Base-by-base conservation (phyloP, 2,329 filamentous ascomycete genomes). In the Venturia asperata region DNA sequence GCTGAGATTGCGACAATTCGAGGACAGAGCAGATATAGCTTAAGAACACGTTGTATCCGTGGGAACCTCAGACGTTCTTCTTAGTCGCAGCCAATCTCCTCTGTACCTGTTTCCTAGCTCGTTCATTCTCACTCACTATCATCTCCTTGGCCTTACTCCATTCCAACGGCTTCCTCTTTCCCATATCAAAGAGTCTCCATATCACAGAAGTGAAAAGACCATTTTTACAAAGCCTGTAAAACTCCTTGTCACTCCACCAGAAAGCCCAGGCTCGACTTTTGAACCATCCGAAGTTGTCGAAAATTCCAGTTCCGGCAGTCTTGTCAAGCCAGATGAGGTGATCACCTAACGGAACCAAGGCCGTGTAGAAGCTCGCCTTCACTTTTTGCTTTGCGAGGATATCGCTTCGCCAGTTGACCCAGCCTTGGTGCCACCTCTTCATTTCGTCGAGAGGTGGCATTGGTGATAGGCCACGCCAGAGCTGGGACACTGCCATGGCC, bases 171-270 rank as follows among this genome's bases (percentile, higher is more conserved):
- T 72, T 74, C 66, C 71, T 69, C 67, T 72, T 72, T 15, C 72
- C 73, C 15, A 67, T 68, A 21, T 76, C 73, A 64, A 77, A 77
- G 45, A 76, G 67, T 30, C 75, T 69, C 67, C 73, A 75, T 1
- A 74, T 67, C 67, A 72, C 71, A 17, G 75, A 72, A 19, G 68
- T 72, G 62, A 70, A 69, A 13, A 77, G 67, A 1, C 75, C 75
- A 66, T 73, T 70, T 66, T 73, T 70, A 64, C 75, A 69, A 52
- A 74, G 27, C 34, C 68, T 70, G 42, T 71, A 75, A 55, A 77
- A 68, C 65, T 72, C 68, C 21, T 69, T 69, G 49, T 78, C 72
- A 10, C 66, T 66, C 66, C 70, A 70, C 72, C 74, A 77, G 62
- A 76, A 74, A 64, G 67, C 69, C 75, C 75, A 77, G 9, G 70